Evolutionary conservation across 805 yeast genomes (phyloP), one percentile per base, ranked within the genome.

Genomic region (Lachancea mirantina): DNA sequence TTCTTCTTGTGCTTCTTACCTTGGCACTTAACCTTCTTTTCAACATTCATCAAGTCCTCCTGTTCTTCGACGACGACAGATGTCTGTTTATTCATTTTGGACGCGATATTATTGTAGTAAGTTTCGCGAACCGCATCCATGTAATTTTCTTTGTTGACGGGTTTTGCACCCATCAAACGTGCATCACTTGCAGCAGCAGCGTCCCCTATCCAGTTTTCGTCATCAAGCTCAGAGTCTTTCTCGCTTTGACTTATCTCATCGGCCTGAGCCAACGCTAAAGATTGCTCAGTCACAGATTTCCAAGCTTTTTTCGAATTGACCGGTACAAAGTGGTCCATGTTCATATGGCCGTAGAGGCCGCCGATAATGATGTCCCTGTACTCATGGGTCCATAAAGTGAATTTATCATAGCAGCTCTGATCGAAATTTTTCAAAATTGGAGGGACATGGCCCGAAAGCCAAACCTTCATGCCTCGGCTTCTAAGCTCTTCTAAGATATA

Each of bases 361-460:
- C 95, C 95, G 41, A 85, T 65, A 17, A 84, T 80, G 24, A 84
- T 71, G 53, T 84, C 95, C 43, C 94, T 66, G 52, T 79, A 84
- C 52, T 84, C 95, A 47, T 83, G 74, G 21, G 76, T 59, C 94
- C 94, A 84, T n/a, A 76, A 67, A 15, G 81, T 71, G 56, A 76
- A 79, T 55, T 84, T 84, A 30, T 84, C 65, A 43, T 72, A 76
- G 50, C 95, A 84, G 26, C 78, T 66, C 13, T 68, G 63, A 47
- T 84, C 94, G 40, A 71, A 74, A 53, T 84, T 84, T 54, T 84
- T 84, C 16, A 76, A 76, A 28, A 78, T 72, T 4, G 95, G 94
- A 3, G 95, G 95, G 10, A 85, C 94, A 61, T 84, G 95, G 4
- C 95, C 94, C 26, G 79, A 65, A 14, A 84, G 59, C 94, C 94